phyloP scores from a whole-genome alignment of 176 grass and related monocot genomes.

The Stipa capillata region DNA sequence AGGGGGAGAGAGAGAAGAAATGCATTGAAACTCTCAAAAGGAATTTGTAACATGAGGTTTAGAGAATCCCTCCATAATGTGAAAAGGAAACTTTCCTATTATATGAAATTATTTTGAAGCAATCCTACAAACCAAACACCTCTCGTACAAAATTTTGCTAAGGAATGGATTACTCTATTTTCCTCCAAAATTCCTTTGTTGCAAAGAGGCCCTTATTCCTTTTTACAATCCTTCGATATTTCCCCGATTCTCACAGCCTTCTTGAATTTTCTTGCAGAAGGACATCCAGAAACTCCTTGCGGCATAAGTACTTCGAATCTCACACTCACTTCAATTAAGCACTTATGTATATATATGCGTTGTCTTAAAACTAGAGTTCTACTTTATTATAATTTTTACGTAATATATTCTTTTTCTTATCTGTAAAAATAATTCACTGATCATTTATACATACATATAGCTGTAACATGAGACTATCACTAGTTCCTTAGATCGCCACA shows the following conservation, averaged over 20 bases:
- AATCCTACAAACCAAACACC: too few relatives aligned
- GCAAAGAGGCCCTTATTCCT: too few relatives aligned
- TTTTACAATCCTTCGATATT: conserved; percentile 4
- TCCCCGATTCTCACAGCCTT: background rate
- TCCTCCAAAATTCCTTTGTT: too few relatives aligned
- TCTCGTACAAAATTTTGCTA: too few relatives aligned
- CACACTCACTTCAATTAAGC: conserved; percentile 18
- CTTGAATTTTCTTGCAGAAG: conserved; percentile 54
- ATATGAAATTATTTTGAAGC: too few relatives aligned
- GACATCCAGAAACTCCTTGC: conserved; percentile 81
- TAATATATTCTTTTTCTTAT: background rate
- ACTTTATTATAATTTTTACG: background rate
- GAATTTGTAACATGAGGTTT: too few relatives aligned
- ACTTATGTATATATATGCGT: conserved; percentile 20
- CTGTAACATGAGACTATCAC: conserved; percentile 11
- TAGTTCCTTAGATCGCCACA: background rate
- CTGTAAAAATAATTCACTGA: conserved; percentile 19
- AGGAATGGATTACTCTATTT: too few relatives aligned
- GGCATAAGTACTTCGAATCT: conserved; percentile 32
- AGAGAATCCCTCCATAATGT: too few relatives aligned
- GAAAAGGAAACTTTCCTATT: too few relatives aligned
- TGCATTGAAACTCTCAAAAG: too few relatives aligned
- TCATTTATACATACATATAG: background rate
- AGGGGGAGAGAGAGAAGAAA: too few relatives aligned
- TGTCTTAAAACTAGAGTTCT: conserved; percentile 4